Evolutionary conservation across 2,329 filamentous ascomycete genomes (phyloP), one percentile per base, ranked within the genome.

Genomic region (Xylaria sp.): DNA sequence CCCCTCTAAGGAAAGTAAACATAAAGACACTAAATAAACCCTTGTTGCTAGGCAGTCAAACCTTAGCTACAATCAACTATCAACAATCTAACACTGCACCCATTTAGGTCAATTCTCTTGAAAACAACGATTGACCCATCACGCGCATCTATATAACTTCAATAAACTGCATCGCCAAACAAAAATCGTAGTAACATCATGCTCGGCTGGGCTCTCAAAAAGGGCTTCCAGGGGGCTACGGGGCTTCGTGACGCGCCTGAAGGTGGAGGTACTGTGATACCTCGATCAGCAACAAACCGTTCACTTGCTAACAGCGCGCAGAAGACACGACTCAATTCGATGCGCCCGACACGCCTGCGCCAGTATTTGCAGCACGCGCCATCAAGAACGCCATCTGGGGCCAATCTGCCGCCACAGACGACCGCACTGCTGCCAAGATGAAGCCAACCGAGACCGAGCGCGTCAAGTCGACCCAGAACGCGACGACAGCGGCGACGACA

Each of bases 321-420:
- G 82, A 81, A 54, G 82, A 84, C 57, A 84, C 81, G 75, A 84
- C 84, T 0, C 84, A 86, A 70, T 73, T 86, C 50, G 89, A 91
- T 18, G 82, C 83, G 39, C 89, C 89, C 48, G 89, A 91, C 73
- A 91, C 89, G 18, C 89, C 89, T 7, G 89, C 88, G 0, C 89
- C 89, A 1, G 86, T 91, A 0, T 91, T 91, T 76, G 89, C 89
- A 1, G 89, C 89, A 46, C 85, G 89, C 68, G 89, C 89, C 6
- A 82, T 91, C 75, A 90, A 88, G 74, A 89, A 85, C 73, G 89
- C 88, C 32, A 79, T 91, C 55, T 91, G 91, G 74, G 89, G 89
- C 50, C 88, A 87, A 3, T 87, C 88, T 59, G 77, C 76, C n/a
- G 66, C 68, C 13, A 52, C 70, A 23, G 72, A 73, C 55, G 63